Base-by-base conservation (phyloP, 768 basidiomycete species). In the Dentipellis fragilis region DNA sequence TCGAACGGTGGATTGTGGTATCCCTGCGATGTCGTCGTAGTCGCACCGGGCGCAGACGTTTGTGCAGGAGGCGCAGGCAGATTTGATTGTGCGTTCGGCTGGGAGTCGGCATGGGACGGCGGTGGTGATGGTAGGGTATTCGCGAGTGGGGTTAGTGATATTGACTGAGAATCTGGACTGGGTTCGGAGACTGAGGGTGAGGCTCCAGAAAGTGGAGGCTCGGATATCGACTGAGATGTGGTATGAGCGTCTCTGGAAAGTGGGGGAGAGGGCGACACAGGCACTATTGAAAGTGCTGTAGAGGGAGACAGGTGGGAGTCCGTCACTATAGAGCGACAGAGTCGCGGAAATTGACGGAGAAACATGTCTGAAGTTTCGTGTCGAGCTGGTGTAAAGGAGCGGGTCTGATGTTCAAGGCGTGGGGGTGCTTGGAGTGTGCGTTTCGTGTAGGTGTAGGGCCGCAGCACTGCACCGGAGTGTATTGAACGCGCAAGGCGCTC, bases 1-100 rank as follows among this genome's bases (percentile, higher is more conserved):
- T 93, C 78, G 65, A 93, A 93, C 0, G 90, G 90, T 8, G 89
- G 89, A 36, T 76, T 78, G 14, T 79, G 67, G 66, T 87, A 85
- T 12, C 73, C 68, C 1, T 68, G 71, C 52, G 65, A 64, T 1
- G 10, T 52, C 1, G 10, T 52, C 3, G 54, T 52, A 2, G 51
- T 21, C 7, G 58, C 35, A n/a, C 54, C 42, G 7, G 10, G 45
- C 11, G 4, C 16, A 0, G 47, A 23, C 19, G 49, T 45, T 11
- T 49, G 51, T 4, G 50, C 52, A 10, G 57, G 10, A 22, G 58
- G 35, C n/a, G 48, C 49, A n/a, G 61, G 54, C 48, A 52, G 59
- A 36, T 12, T 49, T 37, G 52, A 38, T 10, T 49, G 37, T 14
- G 59, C 29, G 29, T 29, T 29, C 3, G 29, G 6, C 6, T 29